Evolutionary conservation across 2,329 filamentous ascomycete genomes (phyloP).

Genomic region (Alternaria sp.): DNA sequence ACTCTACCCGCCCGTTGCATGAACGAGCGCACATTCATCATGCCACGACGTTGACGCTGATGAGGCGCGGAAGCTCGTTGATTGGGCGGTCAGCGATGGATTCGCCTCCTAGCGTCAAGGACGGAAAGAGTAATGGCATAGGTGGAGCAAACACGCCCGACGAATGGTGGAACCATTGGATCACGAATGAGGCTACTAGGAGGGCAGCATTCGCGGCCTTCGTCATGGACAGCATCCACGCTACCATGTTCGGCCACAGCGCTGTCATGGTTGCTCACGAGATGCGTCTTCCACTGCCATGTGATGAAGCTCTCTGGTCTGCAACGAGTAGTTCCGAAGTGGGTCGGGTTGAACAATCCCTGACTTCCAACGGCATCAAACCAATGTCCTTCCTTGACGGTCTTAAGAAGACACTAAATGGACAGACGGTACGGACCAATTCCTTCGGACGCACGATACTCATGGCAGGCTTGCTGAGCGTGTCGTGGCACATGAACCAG

Average conservation of each 20-base stretch:
- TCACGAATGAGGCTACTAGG: slow-evolving; percentile 88
- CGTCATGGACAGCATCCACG: slow-evolving; percentile 93
- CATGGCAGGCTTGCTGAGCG: slow-evolving; percentile 91
- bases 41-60: slow-evolving; percentile 91
- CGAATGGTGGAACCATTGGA: slow-evolving; percentile 96
- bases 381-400: slow-evolving; percentile 89
- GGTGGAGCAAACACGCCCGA: slow-evolving; percentile 74
- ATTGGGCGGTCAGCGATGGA: slow-evolving; percentile 86
- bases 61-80: slow-evolving; percentile 90
- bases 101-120: slow-evolving; percentile 78
- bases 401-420: slow-evolving; percentile 85
- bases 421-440: slow-evolving; percentile 87
- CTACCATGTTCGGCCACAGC: slow-evolving; percentile 97
- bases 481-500: slow-evolving; percentile 98
- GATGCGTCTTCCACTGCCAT: slow-evolving; percentile 88
- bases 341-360: slow-evolving; percentile 78
- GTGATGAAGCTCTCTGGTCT: slow-evolving; percentile 91
- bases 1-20: slow-evolving; percentile 87
- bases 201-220: slow-evolving; percentile 93
- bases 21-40: slow-evolving; percentile 97
- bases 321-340: slow-evolving; percentile 89
- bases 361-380: slow-evolving; percentile 82
- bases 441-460: slow-evolving; percentile 91
- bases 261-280: slow-evolving; percentile 97
- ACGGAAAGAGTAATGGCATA: slow-evolving; percentile 61